Evolutionary conservation across 2,329 filamentous ascomycete genomes (phyloP).

Genomic region (Calycina marina): DNA sequence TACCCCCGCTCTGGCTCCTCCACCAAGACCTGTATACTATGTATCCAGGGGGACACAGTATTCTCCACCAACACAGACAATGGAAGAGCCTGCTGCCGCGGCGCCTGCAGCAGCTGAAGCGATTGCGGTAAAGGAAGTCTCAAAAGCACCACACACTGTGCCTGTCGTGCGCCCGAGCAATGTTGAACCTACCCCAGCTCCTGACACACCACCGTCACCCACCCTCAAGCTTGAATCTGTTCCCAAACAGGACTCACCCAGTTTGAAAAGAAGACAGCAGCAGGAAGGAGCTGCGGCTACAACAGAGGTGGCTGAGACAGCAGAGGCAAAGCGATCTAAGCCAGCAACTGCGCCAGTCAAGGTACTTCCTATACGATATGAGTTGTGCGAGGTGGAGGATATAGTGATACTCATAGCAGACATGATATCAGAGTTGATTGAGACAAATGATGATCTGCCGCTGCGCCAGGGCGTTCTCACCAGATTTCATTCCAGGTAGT

Average conservation of each 20-base stretch:
- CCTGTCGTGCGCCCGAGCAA: no score
- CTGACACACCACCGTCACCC: slow-evolving; percentile 2
- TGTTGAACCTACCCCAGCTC: no score
- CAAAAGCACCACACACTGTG: no score
- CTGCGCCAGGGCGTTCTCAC: slow-evolving; percentile 77
- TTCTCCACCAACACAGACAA: neutral
- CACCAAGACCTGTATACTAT: slow-evolving; percentile 1
- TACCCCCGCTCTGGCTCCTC: neutral
- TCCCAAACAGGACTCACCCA: no score
- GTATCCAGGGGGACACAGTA: slow-evolving; percentile 2
- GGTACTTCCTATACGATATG: slow-evolving; percentile 58
- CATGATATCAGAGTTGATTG: slow-evolving; percentile 91
- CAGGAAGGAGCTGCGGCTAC: slow-evolving; percentile 6
- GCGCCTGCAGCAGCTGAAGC: neutral
- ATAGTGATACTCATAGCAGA: slow-evolving; percentile 82
- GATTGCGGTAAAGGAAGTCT: neutral
- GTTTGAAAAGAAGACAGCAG: slow-evolving; percentile 22
- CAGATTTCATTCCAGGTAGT: slow-evolving; percentile 81
- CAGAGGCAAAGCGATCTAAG: slow-evolving; percentile 35
- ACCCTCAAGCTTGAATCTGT: slow-evolving; percentile 14
- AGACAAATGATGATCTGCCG: slow-evolving; percentile 79
- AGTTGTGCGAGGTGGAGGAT: slow-evolving; percentile 68
- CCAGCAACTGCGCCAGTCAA: slow-evolving; percentile 37
- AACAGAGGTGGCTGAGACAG: slow-evolving; percentile 2
- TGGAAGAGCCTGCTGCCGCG: neutral